Evolutionary conservation across 2,329 filamentous ascomycete species (phyloP).

Genomic region (Daldinia sp.): DNA sequence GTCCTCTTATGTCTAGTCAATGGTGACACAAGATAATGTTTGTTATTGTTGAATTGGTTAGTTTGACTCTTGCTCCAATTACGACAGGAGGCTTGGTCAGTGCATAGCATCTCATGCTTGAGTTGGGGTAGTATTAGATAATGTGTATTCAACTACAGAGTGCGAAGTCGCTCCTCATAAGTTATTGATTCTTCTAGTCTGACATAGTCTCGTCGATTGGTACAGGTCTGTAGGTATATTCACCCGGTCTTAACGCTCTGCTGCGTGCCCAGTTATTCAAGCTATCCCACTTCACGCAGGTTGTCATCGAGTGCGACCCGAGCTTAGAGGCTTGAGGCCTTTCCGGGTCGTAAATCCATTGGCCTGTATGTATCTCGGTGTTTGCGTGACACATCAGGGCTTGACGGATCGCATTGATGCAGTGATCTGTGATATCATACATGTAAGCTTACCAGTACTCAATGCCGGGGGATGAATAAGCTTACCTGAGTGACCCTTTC

Average conservation of each 20-base stretch:
- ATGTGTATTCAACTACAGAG: neutral
- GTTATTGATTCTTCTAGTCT: constrained; percentile 1
- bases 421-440: constrained; percentile 21
- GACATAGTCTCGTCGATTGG: constrained; percentile 11
- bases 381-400: constrained; percentile 37
- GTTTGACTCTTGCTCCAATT: neutral
- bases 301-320: constrained; percentile 25
- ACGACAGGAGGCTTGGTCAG: neutral
- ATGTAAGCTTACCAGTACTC: neutral
- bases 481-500: constrained; percentile 30
- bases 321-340: constrained; percentile 26
- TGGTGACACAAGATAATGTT: neutral
- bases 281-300: constrained; percentile 36
- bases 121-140: neutral
- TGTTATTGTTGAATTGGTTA: neutral
- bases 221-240: constrained; percentile 28
- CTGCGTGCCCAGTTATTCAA: constrained; percentile 35
- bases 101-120: neutral
- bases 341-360: constrained; percentile 29
- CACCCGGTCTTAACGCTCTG: constrained; percentile 27
- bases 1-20: neutral
- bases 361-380: constrained; percentile 28
- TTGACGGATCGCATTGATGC: constrained; percentile 35
- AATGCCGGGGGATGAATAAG: neutral
- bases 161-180: neutral